A percentile compares a stretch with the other conserved stretches of the same genome.
Evolutionary conservation across 2,329 filamentous ascomycete genomes (phyloP).

Genomic region (Sclerotinia spermophila): DNA sequence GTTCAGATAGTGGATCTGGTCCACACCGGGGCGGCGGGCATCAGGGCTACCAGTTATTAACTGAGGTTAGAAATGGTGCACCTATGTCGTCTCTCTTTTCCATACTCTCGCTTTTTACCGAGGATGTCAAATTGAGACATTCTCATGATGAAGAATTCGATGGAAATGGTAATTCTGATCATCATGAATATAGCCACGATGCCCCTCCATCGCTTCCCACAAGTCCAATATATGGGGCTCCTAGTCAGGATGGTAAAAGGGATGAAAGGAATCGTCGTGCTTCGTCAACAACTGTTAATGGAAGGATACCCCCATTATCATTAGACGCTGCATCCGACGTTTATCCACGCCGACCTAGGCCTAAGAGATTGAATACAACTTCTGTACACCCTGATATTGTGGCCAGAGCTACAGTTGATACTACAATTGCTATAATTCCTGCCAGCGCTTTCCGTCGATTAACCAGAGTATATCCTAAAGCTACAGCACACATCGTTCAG

Average conservation of each 20-base stretch:
- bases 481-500: conserved; percentile 95
- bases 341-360: conserved; percentile 34
- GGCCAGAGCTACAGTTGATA: conserved; percentile 92
- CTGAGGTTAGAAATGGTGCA: conserved; percentile 94
- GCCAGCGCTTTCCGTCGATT: conserved; percentile 91
- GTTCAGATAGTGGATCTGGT: conserved; percentile 67
- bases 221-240: conserved; percentile 34
- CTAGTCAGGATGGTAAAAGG: conserved; percentile 42
- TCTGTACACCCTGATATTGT: conserved; percentile 97
- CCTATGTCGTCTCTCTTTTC: conserved; percentile 99
- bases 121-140: conserved; percentile 78
- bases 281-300: conserved; percentile 36
- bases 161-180: conserved; percentile 30
- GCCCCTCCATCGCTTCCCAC: conserved; percentile 36
- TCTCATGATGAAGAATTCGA: conserved; percentile 53
- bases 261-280: conserved; percentile 48
- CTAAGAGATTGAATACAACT: conserved; percentile 51
- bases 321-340: conserved; percentile 49
- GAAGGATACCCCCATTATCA: conserved; percentile 68
- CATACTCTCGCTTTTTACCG: conserved; percentile 93
- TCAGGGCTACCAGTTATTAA: conserved; percentile 90
- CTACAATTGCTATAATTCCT: conserved; percentile 96
- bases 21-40: conserved; percentile 56
- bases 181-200: conserved; percentile 29
- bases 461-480: conserved; percentile 91